These are phyloP conservation scores for Termitomyces eurrhizus DNA, from an alignment of 768 basidiomycete genomes.

Conservation along the genomic window DNA sequence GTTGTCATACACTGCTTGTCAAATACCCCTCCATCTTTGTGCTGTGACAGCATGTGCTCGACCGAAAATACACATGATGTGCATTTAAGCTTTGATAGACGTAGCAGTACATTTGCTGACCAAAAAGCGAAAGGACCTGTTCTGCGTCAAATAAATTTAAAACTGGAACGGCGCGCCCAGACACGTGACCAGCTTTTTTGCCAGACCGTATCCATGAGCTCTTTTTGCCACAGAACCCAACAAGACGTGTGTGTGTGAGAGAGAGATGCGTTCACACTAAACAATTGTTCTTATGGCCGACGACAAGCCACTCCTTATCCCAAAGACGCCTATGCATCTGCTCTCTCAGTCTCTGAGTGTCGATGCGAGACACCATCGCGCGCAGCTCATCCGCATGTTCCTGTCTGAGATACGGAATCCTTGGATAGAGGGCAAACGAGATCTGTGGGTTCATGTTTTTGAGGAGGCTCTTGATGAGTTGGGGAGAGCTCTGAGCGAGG, in stretches of 20 bases:
- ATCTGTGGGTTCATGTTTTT: constrained; percentile 41
- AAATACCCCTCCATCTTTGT: no score
- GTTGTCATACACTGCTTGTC: no score
- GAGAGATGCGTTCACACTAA: not conserved
- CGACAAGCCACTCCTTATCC: constrained; percentile 37
- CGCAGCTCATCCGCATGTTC: constrained; percentile 35
- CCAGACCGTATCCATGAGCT: not conserved
- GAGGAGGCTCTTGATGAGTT: constrained; percentile 48
- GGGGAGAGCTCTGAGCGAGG: constrained; percentile 31
- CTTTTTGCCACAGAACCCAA: not conserved
- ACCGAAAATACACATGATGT: no score
- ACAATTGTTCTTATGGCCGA: constrained; percentile 19
- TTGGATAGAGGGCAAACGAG: constrained; percentile 26
- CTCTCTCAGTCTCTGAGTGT: constrained; percentile 1
- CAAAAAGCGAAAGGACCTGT: no score
- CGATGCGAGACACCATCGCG: constrained; percentile 38
- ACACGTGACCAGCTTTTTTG: no score
- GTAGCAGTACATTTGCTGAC: no score
- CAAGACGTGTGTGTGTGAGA: not conserved
- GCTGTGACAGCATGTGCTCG: no score
- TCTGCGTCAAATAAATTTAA: no score
- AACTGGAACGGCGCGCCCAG: no score
- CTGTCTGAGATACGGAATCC: constrained; percentile 32
- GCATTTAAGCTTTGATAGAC: no score
- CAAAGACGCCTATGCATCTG: constrained; percentile 24